A percentile compares a stretch with the other conserved stretches of the same genome.
Evolutionary conservation across 495 filamentous ascomycete genomes (phyloP).

Genomic region (Daldinia caldariorum): DNA sequence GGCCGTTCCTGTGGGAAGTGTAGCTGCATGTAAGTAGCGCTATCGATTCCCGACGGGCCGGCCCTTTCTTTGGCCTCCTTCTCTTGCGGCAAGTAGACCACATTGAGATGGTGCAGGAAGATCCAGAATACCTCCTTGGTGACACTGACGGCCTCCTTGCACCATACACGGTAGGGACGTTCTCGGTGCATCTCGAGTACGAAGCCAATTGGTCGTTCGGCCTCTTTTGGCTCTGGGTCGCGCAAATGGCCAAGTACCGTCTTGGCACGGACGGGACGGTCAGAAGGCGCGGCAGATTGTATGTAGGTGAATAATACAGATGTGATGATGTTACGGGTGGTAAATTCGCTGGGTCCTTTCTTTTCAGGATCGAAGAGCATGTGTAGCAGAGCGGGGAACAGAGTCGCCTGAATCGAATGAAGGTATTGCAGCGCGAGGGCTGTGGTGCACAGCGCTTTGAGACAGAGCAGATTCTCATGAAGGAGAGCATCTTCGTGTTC

Average conservation of each 20-base stretch:
- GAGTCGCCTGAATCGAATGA: conserved; percentile 75
- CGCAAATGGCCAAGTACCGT: conserved; percentile 79
- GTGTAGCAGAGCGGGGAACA: conserved; percentile 86
- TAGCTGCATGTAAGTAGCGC: conserved; percentile 65
- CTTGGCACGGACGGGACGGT: conserved; percentile 69
- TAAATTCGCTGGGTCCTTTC: conserved; percentile 96
- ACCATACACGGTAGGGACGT: conserved; percentile 92
- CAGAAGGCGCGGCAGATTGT: conserved; percentile 61
- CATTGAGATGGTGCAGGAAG: conserved; percentile 91
- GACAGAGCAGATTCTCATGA: conserved; percentile 90
- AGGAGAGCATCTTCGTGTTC: conserved; percentile 95
- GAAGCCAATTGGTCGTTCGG: conserved; percentile 80
- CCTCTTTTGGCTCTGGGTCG: conserved; percentile 80
- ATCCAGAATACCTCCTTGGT: conserved; percentile 99
- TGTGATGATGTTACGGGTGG: conserved; percentile 86
- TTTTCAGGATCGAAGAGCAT: conserved; percentile 97
- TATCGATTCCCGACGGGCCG: conserved; percentile 45
- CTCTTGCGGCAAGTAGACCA: conserved; percentile 70
- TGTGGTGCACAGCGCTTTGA: conserved; percentile 95
- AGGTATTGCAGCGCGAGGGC: conserved; percentile 82
- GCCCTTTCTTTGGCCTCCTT: conserved; percentile 37
- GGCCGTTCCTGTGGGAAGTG: conserved; percentile 91
- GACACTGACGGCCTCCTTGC: conserved; percentile 87
- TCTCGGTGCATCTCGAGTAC: conserved; percentile 87
- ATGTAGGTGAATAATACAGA: conserved; percentile 88